Base-by-base conservation (phyloP, 2,329 filamentous ascomycete species). In the Fusarium ramigenum region DNA sequence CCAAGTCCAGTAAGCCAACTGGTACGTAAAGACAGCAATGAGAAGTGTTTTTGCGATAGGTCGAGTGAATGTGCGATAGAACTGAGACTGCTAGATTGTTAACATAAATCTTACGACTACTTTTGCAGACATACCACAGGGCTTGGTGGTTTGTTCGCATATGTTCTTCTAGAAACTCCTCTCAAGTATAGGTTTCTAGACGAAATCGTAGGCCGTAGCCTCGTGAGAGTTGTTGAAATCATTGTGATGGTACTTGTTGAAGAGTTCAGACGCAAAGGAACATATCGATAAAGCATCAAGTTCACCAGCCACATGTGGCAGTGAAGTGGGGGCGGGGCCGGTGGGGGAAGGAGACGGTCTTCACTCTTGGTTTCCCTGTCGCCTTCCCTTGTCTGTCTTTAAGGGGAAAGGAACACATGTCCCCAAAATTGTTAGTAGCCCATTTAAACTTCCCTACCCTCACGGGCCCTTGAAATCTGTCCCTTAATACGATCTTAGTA, bases 1-100 rank as follows among this genome's bases (percentile, higher is more conserved):
- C 93, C 93, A 96, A 19, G 83, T 84, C 84, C 89, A 94, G 83
- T 95, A 96, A 19, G 88, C 82, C n/a, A 93, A 77, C 82, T 96
- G 93, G 81, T 96, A 96, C 4, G 91, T 92, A 78, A 94, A 91
- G 62, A 95, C 88, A 60, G 93, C 93, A 78, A 93, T 87, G 42
- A 96, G 86, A 73, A 94, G 89, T 60, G 91, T 90, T 83, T 95
- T 96, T 60, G 89, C 87, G 50, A 96, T 85, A 6, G 93, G 93
- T 4, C 92, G 87, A 43, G 91, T 90, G 79, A 94, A 95, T 19
- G 89, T 90, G 79, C 90, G 91, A 85, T 94, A 96, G 83, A 95
- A 95, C 52, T 87, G 84, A 56, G 88, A 83, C 89, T 93, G 75
- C 40, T 19, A 15, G 12, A 25, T 40, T 32, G 60, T 63, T 52